phyloP scores from a whole-genome alignment of 2,329 filamentous ascomycete genomes.

The Cadophora sp. region DNA sequence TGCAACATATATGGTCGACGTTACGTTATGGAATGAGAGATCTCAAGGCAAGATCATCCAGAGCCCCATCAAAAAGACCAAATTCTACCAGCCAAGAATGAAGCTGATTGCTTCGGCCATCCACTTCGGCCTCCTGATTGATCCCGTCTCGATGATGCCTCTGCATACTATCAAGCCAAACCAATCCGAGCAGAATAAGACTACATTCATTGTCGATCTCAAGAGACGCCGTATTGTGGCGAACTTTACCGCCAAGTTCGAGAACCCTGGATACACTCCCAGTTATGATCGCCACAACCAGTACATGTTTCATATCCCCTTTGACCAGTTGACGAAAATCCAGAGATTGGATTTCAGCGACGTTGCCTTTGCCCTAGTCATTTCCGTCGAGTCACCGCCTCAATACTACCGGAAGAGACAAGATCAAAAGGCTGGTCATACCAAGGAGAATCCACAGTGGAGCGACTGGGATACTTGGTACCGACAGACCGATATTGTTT shows the following conservation, averaged over 20 bases:
- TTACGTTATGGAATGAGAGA: constrained; percentile 13
- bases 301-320: constrained; percentile 47
- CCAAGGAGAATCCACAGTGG: constrained; percentile 49
- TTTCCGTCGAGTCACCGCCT: constrained; percentile 56
- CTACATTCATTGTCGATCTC: constrained; percentile 51
- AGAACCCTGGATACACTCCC: constrained; percentile 33
- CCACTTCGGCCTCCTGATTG: constrained; percentile 66
- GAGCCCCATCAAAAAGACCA: constrained; percentile 43
- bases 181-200: constrained; percentile 26
- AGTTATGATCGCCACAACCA: constrained; percentile 37
- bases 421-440: constrained; percentile 43
- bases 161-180: constrained; percentile 54
- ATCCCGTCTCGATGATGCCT: constrained; percentile 61
- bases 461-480: constrained; percentile 63
- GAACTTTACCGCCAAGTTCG: constrained; percentile 47
- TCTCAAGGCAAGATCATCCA: constrained; percentile 28
- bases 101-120: constrained; percentile 54
- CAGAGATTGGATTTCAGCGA: constrained; percentile 47
- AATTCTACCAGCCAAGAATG: constrained; percentile 47
- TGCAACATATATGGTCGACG: constrained; percentile 23
- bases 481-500: constrained; percentile 68
- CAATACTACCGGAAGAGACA: constrained; percentile 44
- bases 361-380: constrained; percentile 49
- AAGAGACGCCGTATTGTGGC: constrained; percentile 49
- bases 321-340: constrained; percentile 53